Conservation (phyloP, 1,284 basidiomycete genomes). For the Golubevia pallescens region DNA sequence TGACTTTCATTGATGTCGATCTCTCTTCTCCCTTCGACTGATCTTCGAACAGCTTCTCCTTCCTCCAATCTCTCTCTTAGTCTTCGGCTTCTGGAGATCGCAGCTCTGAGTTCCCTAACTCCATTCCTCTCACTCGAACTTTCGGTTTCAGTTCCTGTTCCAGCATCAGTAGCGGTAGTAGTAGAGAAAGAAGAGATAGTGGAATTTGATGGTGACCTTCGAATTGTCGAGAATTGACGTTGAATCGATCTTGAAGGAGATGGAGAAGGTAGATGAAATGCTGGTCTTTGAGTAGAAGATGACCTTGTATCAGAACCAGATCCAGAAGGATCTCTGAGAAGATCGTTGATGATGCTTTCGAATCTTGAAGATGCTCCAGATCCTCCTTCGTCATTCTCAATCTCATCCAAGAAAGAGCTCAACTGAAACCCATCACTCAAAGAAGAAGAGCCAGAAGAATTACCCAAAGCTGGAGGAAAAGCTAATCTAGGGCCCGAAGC, state of each 20-base stretch:
- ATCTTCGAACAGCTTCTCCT: not conserved
- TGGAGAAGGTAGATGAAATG: not conserved
- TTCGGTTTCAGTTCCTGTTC: not conserved
- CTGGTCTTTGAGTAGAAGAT: not conserved
- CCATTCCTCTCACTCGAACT: not conserved
- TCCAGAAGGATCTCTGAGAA: not conserved
- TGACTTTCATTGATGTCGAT: not conserved
- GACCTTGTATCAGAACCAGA: too few relatives aligned
- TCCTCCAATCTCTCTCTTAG: not conserved
- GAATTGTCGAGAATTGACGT: too few relatives aligned
- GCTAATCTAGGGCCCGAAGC: too few relatives aligned
- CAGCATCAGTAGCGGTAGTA: not conserved
- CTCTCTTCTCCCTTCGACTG: not conserved
- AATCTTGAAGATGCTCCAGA: too few relatives aligned
- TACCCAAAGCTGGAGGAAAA: not conserved
- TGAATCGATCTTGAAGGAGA: too few relatives aligned
- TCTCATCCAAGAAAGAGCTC: not conserved
- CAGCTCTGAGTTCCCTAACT: not conserved
- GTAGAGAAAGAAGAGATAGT: not conserved
- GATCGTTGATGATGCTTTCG: not conserved
- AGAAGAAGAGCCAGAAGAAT: not conserved
- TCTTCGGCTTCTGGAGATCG: not conserved
- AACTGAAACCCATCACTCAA: not conserved
- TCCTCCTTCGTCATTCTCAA: not conserved
- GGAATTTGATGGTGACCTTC: not conserved